Evolutionary conservation across 148 eudicot genomes (phyloP).

Genomic region (Pharnaceum exiguum): DNA sequence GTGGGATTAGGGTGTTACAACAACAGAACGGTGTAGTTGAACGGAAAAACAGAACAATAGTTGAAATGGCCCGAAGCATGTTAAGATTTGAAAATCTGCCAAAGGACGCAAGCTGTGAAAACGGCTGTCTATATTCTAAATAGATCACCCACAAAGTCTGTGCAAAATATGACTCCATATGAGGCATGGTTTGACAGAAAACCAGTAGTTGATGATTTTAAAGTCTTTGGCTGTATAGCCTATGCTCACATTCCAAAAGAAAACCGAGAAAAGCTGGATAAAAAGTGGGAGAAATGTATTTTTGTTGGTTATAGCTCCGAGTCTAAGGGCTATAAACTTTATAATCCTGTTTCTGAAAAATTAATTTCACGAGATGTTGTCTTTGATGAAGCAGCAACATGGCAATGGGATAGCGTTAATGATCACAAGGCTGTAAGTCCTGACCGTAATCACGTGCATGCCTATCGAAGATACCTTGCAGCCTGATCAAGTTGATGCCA

Average conservation of each 20-base stretch:
- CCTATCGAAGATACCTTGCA: background rate
- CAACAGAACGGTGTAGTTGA: too few relatives aligned
- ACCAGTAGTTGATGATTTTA: slow-evolving; percentile 1
- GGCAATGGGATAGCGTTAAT: background rate
- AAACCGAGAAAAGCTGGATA: slow-evolving; percentile 11
- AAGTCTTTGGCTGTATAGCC: slow-evolving; percentile 14
- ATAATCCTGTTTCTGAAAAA: background rate
- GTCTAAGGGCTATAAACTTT: slow-evolving; percentile 14
- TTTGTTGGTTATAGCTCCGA: slow-evolving; percentile 1
- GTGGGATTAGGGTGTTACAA: too few relatives aligned
- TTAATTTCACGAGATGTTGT: slow-evolving; percentile 11
- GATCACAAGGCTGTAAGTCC: background rate
- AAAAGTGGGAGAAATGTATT: background rate
- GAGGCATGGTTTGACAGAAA: slow-evolving; percentile 8
- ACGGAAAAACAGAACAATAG: slow-evolving; percentile 12
- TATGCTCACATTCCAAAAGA: background rate
- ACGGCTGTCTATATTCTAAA: background rate
- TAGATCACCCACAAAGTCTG: background rate
- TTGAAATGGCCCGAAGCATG: slow-evolving; percentile 11
- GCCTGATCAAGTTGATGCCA: background rate
- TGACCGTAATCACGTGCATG: background rate
- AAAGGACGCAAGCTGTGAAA: slow-evolving; percentile 2
- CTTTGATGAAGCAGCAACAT: slow-evolving; percentile 2
- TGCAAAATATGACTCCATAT: background rate
- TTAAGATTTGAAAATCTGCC: background rate